Percentiles rank a stretch among this genome's conserved stretches.
Conservation (phyloP, 2,329 filamentous ascomycete genomes). For the Sphaerostilbella broomeana region DNA sequence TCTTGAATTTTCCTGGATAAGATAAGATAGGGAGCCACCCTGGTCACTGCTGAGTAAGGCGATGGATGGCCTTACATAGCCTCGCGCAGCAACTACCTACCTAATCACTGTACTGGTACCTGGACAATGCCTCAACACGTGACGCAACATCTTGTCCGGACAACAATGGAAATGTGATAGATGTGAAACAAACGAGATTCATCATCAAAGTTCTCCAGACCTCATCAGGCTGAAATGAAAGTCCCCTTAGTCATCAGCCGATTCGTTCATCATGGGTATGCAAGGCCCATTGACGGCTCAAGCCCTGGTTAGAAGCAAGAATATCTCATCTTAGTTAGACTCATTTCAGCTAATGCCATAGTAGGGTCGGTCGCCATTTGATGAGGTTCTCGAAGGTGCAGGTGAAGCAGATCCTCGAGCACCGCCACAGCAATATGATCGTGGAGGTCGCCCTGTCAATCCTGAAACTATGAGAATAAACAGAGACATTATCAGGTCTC, state of each 20-base stretch:
- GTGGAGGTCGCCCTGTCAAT: slow-evolving; percentile 50
- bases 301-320: slow-evolving; percentile 40
- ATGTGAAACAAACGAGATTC: too few relatives aligned
- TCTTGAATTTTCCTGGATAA: slow-evolving; percentile 14
- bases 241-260: neutral
- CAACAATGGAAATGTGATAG: too few relatives aligned
- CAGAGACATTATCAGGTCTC: slow-evolving; percentile 50
- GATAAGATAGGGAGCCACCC: neutral
- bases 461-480: slow-evolving; percentile 48
- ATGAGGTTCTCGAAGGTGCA: slow-evolving; percentile 47
- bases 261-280: slow-evolving; percentile 40
- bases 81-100: too few relatives aligned
- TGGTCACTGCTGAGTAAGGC: neutral
- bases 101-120: too few relatives aligned
- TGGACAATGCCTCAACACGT: too few relatives aligned
- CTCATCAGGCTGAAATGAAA: too few relatives aligned
- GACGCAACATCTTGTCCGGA: too few relatives aligned
- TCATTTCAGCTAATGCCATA: neutral
- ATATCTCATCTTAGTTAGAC: neutral
- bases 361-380: slow-evolving; percentile 56
- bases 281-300: slow-evolving; percentile 51
- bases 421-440: slow-evolving; percentile 46
- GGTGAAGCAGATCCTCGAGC: slow-evolving; percentile 36
- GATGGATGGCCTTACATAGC: neutral
- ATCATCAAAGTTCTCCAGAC: too few relatives aligned